Percentiles rank a stretch among this genome's conserved stretches.
Conservation (phyloP, 2,329 filamentous ascomycete genomes). For the Fragosphaeria purpurea region DNA sequence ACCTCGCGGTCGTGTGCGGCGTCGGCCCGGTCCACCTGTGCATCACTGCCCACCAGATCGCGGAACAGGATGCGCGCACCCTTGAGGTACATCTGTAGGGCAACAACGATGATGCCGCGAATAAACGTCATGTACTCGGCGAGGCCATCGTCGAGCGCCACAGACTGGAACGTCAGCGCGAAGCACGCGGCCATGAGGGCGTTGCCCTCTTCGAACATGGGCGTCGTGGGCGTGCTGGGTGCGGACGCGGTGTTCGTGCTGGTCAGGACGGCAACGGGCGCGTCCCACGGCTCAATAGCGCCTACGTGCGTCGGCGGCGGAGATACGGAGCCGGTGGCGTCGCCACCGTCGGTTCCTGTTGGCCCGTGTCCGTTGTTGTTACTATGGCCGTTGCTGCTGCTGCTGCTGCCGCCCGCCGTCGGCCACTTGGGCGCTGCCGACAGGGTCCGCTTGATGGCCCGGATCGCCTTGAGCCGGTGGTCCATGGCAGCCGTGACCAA, state of each 20-base stretch:
- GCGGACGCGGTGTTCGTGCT: neutral
- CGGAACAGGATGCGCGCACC: constrained; percentile 40
- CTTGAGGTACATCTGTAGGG: constrained; percentile 45
- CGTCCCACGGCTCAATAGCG: neutral
- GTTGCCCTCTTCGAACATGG: constrained; percentile 41
- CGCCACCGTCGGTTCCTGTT: neutral
- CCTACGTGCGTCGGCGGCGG: no score
- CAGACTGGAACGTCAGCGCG: constrained; percentile 49
- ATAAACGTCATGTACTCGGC: constrained; percentile 53
- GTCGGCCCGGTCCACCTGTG: constrained; percentile 32
- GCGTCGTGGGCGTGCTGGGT: constrained; percentile 2
- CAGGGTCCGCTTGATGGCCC: constrained; percentile 47
- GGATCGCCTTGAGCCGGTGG: constrained; percentile 56
- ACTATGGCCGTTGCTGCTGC: neutral
- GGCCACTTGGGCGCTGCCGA: constrained; percentile 27
- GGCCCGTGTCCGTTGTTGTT: neutral
- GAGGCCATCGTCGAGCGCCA: constrained; percentile 47
- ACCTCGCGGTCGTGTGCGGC: constrained; percentile 32
- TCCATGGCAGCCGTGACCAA: constrained; percentile 49
- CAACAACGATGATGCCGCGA: constrained; percentile 45
- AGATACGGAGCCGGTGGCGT: neutral
- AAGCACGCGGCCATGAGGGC: constrained; percentile 50
- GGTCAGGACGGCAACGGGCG: neutral
- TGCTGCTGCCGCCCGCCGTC: neutral
- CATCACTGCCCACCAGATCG: constrained; percentile 32